phyloP scores from a whole-genome alignment of 2,329 filamentous ascomycete species.

The Monilinia laxa region DNA sequence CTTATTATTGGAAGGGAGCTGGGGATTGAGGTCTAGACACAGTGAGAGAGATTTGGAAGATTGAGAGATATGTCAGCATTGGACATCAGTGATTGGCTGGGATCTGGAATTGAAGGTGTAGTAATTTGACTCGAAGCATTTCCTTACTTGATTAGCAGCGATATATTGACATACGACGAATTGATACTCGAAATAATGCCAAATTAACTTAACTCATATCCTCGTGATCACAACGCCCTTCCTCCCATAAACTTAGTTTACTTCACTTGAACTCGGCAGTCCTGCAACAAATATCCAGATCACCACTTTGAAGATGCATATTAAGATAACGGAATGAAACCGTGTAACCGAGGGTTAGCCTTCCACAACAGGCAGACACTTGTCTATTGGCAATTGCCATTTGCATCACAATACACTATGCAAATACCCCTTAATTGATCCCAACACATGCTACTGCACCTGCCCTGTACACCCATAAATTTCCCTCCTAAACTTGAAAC shows the following conservation, averaged over 20 bases:
- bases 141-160: neutral
- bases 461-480: neutral
- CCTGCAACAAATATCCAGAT: neutral
- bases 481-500: conserved; percentile 1
- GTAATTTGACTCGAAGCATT: neutral
- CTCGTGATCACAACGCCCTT: neutral
- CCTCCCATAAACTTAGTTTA: neutral
- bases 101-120: neutral
- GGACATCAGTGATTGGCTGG: neutral
- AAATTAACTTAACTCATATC: neutral
- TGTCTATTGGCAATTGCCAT: neutral
- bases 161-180: neutral
- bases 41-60: neutral
- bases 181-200: neutral
- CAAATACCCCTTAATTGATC: neutral
- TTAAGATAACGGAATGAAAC: neutral
- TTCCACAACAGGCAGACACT: neutral
- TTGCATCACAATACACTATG: neutral
- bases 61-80: neutral
- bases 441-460: neutral
- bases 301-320: neutral
- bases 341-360: neutral
- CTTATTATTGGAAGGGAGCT: conserved; percentile 45
- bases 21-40: conserved; percentile 36
- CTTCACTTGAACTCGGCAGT: neutral